Conservation (phyloP, 2,329 filamentous ascomycete species). For the Dendrostoma leiphaemia region DNA sequence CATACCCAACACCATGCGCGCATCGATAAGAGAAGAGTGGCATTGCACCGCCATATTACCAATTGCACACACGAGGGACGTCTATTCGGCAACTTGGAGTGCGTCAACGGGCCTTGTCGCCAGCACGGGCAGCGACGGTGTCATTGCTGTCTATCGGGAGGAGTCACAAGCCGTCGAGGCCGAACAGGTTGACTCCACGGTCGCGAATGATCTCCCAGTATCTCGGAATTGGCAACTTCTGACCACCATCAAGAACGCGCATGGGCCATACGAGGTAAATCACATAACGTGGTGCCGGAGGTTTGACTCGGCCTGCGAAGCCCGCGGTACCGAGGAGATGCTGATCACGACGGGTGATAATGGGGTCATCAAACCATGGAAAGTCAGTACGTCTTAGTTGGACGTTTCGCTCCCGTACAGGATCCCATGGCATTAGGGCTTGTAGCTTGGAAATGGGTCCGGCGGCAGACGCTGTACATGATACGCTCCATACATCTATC, state of each 20-base stretch:
- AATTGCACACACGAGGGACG: constrained; percentile 69
- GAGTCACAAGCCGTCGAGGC: constrained; percentile 18
- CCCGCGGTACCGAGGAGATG: constrained; percentile 69
- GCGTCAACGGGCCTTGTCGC: constrained; percentile 71
- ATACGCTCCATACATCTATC: neutral
- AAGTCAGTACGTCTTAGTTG: constrained; percentile 28
- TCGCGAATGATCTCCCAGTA: neutral
- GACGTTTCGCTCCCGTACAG: too few species aligned
- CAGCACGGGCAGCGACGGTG: constrained; percentile 86
- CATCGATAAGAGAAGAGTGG: constrained; percentile 79
- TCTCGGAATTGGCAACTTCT: constrained; percentile 69
- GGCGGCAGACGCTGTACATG: neutral
- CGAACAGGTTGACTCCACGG: neutral
- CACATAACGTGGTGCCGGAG: constrained; percentile 84
- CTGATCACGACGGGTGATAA: constrained; percentile 91
- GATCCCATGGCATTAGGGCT: too few species aligned
- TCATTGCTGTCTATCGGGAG: constrained; percentile 77
- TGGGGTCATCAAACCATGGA: constrained; percentile 83
- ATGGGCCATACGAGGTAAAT: constrained; percentile 93
- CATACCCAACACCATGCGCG: constrained; percentile 88
- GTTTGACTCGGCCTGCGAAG: constrained; percentile 62
- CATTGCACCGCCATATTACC: constrained; percentile 74
- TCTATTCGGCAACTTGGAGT: constrained; percentile 88
- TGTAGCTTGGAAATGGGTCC: neutral
- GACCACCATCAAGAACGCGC: constrained; percentile 67